Evolutionary conservation across 176 grass and related monocot genomes (phyloP), one percentile per base, ranked within the genome.

Genomic region (Musa acuminata): DNA sequence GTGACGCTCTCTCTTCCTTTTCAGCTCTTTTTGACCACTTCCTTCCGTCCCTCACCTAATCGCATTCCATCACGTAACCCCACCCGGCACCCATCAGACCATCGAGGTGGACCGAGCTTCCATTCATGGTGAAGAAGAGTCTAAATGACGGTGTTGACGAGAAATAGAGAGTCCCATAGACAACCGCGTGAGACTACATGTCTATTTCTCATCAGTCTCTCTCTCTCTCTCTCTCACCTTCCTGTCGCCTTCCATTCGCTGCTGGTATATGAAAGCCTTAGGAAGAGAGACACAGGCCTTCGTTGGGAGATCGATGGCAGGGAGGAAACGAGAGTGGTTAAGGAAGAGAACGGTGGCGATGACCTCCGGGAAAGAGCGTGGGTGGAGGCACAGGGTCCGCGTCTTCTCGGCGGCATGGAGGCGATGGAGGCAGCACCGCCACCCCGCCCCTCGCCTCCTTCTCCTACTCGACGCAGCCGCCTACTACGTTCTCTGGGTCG

Each of bases 401-500:
- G n/a, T 52, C 21, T 26, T 55, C 4, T 73, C 51, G 71, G n/a
- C n/a, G 2, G 22, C 52, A 7, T 73, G 71, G 71, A 73, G 51
- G 11, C 23, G 51, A 1, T 73, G 51, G 52, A 53, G 71, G 50
- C 71, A 26, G 71, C 71, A 6, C 10, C 2, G 50, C 52, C 17
- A 22, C 52, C 8, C 17, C 52, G 7, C 8, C 16, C 57, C 12
- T 10, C 0, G 12, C 12, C 6, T 52, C 22, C 49, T 83, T 0
- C 17, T 62, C 51, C 12, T 60, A 25, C 13, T 59, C 6, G 26
- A 75, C 26, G 13, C 9, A 8, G 13, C 63, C 8, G 8, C 8
- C 19, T 83, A 71, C 43, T 25, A 52, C 11, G 53, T 83, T 52
- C 53, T 68, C n/a, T 83, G 76, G 65, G 54, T 58, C n/a, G 66